Evolutionary conservation across 805 yeast genomes (phyloP).

Genomic region (Schwanniomyces sp.): DNA sequence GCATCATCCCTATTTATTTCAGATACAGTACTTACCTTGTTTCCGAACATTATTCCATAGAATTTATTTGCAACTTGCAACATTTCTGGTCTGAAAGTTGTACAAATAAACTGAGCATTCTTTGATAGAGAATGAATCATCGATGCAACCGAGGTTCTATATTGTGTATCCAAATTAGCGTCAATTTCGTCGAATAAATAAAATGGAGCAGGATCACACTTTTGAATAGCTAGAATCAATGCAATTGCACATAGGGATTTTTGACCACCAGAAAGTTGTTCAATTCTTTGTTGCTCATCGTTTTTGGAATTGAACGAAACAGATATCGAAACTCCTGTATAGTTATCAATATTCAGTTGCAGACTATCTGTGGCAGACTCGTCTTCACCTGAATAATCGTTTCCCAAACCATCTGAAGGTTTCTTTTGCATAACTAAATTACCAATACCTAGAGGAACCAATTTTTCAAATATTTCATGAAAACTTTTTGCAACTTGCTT

Average conservation of each 20-base stretch:
- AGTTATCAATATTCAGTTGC: slow-evolving; percentile 46
- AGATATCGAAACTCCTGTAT: slow-evolving; percentile 78
- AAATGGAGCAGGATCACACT: slow-evolving; percentile 96
- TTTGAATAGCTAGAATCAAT: slow-evolving; percentile 88
- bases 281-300: slow-evolving; percentile 84
- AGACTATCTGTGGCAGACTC: slow-evolving; percentile 13
- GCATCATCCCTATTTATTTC: slow-evolving; percentile 76
- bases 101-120: slow-evolving; percentile 89
- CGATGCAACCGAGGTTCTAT: slow-evolving; percentile 81
- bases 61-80: slow-evolving; percentile 81
- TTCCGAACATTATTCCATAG: slow-evolving; percentile 82
- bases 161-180: slow-evolving; percentile 91
- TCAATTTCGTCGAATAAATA: slow-evolving; percentile 95
- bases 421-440: slow-evolving; percentile 61
- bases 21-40: slow-evolving; percentile 76
- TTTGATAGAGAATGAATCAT: slow-evolving; percentile 64
- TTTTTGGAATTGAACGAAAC: slow-evolving; percentile 87
- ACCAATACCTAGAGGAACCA: slow-evolving; percentile 86
- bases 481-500: slow-evolving; percentile 74
- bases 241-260: slow-evolving; percentile 96
- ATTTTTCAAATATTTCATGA: slow-evolving; percentile 67
- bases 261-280: slow-evolving; percentile 95
- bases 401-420: slow-evolving; percentile 13
- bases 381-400: slow-evolving; percentile 17
- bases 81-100: slow-evolving; percentile 95